phyloP scores from a whole-genome alignment of 2,329 filamentous ascomycete species.

The Scleromitrula shiraiana region DNA sequence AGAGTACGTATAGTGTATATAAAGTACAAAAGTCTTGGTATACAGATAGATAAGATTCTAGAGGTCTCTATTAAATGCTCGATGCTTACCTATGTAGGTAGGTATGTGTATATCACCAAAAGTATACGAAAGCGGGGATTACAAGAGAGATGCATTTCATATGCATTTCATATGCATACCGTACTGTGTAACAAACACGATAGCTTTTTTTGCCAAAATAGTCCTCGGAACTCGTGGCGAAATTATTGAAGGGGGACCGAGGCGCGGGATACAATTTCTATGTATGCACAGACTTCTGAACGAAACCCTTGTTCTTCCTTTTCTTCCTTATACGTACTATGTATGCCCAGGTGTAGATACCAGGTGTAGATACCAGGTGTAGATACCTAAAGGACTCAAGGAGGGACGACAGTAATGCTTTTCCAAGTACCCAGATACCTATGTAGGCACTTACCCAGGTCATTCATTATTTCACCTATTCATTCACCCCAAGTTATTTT shows the following conservation, averaged over 20 bases:
- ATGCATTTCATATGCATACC: not conserved
- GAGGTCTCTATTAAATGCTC: too few species aligned
- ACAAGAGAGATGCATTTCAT: constrained; percentile 1
- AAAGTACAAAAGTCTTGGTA: too few species aligned
- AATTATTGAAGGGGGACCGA: not conserved
- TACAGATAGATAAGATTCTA: too few species aligned
- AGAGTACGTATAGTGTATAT: too few species aligned
- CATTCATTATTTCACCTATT: too few species aligned
- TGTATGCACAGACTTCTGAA: constrained; percentile 4
- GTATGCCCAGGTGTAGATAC: too few species aligned
- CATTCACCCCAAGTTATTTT: too few species aligned
- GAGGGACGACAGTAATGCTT: not conserved
- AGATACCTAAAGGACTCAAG: too few species aligned
- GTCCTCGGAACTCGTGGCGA: constrained; percentile 6
- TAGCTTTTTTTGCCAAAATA: too few species aligned
- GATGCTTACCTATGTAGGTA: too few species aligned
- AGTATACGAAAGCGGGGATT: not conserved
- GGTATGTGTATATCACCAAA: not conserved
- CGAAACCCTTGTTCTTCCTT: not conserved
- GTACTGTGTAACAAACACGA: not conserved
- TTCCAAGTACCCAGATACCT: not conserved
- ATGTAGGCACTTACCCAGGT: too few species aligned
- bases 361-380: not conserved
- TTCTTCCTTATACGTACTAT: too few species aligned
- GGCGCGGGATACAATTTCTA: constrained; percentile 1